Percentiles rank a stretch among this genome's conserved stretches.
Evolutionary conservation across 75 land plant species (phyloP).

Genomic region (Pinus tabuliformis): DNA sequence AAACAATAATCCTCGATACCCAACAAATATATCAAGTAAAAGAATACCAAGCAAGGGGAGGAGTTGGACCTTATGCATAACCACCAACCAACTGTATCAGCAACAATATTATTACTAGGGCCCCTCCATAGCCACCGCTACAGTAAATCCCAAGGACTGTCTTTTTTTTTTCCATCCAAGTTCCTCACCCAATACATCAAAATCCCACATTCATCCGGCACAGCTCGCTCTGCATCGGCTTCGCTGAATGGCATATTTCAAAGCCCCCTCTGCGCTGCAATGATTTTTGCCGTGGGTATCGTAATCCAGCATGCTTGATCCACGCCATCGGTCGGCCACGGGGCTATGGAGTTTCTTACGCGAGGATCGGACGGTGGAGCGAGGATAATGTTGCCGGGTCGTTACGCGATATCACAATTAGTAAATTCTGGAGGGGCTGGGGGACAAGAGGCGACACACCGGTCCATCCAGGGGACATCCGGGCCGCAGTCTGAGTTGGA

Average conservation of each 20-base stretch:
- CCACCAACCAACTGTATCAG: conserved; percentile 14
- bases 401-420: background rate
- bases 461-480: conserved; percentile 8
- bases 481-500: conserved; percentile 2
- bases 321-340: background rate
- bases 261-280: background rate
- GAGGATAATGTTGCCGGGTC: background rate
- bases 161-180: too few species aligned
- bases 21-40: conserved; percentile 2
- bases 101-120: conserved; percentile 10
- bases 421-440: background rate
- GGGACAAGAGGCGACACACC: conserved; percentile 7
- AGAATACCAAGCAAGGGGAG: background rate
- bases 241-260: background rate
- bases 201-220: background rate
- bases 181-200: too few species aligned
- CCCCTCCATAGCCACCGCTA: conserved; percentile 5
- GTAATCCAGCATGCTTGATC: background rate
- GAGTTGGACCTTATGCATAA: background rate
- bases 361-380: background rate
- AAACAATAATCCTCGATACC: background rate
- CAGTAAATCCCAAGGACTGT: background rate
- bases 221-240: too few species aligned
- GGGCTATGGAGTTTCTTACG: too few species aligned
- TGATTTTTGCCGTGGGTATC: background rate